A percentile compares a stretch with the other conserved stretches of the same genome.
These are phyloP conservation scores for Fusarium pseudoanthophilum DNA, from an alignment of 2,329 filamentous ascomycete genomes.

Conservation along the genomic window DNA sequence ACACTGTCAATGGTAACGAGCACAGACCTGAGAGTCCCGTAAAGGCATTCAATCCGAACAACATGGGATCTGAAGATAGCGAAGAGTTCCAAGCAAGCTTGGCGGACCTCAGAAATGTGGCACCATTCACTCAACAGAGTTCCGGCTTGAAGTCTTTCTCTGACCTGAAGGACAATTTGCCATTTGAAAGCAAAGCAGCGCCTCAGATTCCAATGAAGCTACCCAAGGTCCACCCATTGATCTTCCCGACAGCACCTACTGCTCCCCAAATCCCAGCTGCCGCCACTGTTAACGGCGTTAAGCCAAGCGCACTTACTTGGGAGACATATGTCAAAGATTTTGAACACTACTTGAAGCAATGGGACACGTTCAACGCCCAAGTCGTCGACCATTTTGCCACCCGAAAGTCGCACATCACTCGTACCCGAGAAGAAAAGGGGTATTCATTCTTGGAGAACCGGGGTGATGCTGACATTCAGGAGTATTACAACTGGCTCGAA, in stretches of 20 bases:
- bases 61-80: slow-evolving; percentile 64
- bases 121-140: slow-evolving; percentile 61
- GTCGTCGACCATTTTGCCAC: slow-evolving; percentile 67
- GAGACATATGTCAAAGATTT: slow-evolving; percentile 65
- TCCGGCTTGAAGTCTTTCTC: slow-evolving; percentile 64
- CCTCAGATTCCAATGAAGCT: slow-evolving; percentile 53
- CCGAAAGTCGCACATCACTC: slow-evolving; percentile 58
- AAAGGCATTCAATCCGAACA: slow-evolving; percentile 48
- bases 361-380: slow-evolving; percentile 59
- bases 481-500: slow-evolving; percentile 69
- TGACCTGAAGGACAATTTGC: slow-evolving; percentile 66
- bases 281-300: slow-evolving; percentile 56
- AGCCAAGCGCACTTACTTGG: slow-evolving; percentile 58
- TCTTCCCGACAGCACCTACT: slow-evolving; percentile 60
- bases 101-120: slow-evolving; percentile 65
- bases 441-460: slow-evolving; percentile 57
- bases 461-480: slow-evolving; percentile 60
- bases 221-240: slow-evolving; percentile 50
- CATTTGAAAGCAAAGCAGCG: slow-evolving; percentile 65
- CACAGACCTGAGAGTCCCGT: slow-evolving; percentile 33
- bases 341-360: slow-evolving; percentile 63
- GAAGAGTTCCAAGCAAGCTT: slow-evolving; percentile 66
- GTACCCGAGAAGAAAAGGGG: slow-evolving; percentile 55
- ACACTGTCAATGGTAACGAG: slow-evolving; percentile 39
- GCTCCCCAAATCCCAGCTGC: slow-evolving; percentile 61